phyloP scores from a whole-genome alignment of 805 yeast genomes.

The Saturnispora zaruensis region DNA sequence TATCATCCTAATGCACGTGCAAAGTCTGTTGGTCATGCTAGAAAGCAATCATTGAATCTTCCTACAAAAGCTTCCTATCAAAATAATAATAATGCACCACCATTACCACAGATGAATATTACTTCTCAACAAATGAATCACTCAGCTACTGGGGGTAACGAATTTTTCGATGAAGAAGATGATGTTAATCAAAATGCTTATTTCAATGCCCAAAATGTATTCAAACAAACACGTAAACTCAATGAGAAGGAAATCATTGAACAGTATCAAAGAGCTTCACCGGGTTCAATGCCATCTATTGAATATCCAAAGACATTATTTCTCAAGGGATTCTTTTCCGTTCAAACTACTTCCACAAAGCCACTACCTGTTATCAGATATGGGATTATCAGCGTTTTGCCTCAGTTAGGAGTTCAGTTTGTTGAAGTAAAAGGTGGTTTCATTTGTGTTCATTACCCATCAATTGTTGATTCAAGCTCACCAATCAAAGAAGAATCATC shows the following conservation, averaged over 20 bases:
- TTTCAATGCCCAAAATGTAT: constrained; percentile 20
- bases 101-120: constrained; percentile 31
- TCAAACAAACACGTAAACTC: constrained; percentile 21
- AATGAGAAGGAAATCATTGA: constrained; percentile 41
- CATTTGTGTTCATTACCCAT: constrained; percentile 64
- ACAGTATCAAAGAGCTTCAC: constrained; percentile 45
- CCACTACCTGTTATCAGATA: constrained; percentile 83
- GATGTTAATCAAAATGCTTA: constrained; percentile 23
- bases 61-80: constrained; percentile 16
- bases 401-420: constrained; percentile 67
- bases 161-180: constrained; percentile 48
- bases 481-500: constrained; percentile 10
- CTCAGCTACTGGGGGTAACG: constrained; percentile 40
- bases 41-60: constrained; percentile 48
- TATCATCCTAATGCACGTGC: constrained; percentile 83
- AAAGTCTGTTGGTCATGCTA: constrained; percentile 74
- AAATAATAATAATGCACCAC: constrained; percentile 30
- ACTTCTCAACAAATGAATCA: constrained; percentile 11
- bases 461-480: constrained; percentile 25
- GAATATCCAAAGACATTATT: constrained; percentile 87
- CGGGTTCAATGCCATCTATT: constrained; percentile 85
- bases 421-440: constrained; percentile 93
- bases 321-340: constrained; percentile 88
- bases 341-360: constrained; percentile 89
- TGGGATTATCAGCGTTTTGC: constrained; percentile 70